phyloP scores from a whole-genome alignment of 495 filamentous ascomycete species.

The Daldinia loculata region DNA sequence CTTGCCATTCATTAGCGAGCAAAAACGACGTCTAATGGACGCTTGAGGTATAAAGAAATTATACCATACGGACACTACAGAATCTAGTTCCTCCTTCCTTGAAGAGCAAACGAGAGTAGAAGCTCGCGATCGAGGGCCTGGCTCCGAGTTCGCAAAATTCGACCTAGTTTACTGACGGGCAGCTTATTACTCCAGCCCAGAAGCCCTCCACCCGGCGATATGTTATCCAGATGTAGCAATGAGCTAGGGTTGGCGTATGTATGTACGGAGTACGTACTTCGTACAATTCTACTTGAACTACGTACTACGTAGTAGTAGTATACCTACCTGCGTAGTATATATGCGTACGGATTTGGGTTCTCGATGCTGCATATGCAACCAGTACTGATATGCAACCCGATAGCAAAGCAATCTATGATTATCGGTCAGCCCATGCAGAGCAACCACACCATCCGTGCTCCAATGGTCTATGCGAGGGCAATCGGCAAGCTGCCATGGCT shows the following conservation, averaged over 20 bases:
- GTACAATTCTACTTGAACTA: conserved; percentile 19
- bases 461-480: conserved; percentile 43
- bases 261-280: conserved; percentile 16
- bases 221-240: conserved; percentile 39
- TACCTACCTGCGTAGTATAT: neutral
- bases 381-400: conserved; percentile 33
- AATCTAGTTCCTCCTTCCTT: conserved; percentile 20
- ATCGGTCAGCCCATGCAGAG: conserved; percentile 46
- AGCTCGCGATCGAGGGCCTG: conserved; percentile 24
- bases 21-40: conserved; percentile 24
- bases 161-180: conserved; percentile 28
- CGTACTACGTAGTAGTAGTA: conserved; percentile 28
- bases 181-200: conserved; percentile 20
- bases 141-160: conserved; percentile 26
- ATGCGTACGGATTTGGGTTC: conserved; percentile 39
- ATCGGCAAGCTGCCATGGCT: conserved; percentile 44
- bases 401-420: conserved; percentile 46
- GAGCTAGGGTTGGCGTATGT: conserved; percentile 21
- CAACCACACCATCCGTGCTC: conserved; percentile 37
- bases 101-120: conserved; percentile 20
- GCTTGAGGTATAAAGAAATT: conserved; percentile 26
- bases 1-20: conserved; percentile 23
- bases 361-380: conserved; percentile 38
- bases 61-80: conserved; percentile 28
- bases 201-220: conserved; percentile 30